These are phyloP conservation scores for Pisolithus thermaeus DNA, from an alignment of 1,284 basidiomycete genomes.

Conservation along the genomic window DNA sequence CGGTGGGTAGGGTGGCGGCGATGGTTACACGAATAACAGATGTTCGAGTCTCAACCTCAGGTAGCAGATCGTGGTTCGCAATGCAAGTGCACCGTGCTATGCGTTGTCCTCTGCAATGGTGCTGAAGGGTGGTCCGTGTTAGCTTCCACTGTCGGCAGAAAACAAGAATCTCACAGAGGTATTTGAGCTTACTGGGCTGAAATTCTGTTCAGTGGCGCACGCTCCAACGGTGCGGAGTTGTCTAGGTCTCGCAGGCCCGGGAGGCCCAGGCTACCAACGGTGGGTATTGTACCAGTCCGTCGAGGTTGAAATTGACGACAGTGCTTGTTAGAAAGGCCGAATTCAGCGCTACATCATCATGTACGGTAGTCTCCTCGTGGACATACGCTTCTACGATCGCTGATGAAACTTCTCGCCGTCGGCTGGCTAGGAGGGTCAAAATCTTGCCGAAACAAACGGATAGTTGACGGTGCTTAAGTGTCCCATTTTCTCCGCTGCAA, in stretches of 20 bases:
- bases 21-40: conserved; percentile 18
- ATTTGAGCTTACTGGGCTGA: conserved; percentile 99
- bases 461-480: conserved; percentile 12
- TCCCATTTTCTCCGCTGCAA: no score
- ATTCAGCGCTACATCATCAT: conserved; percentile 86
- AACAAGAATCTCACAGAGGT: conserved; percentile 97
- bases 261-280: conserved; percentile 94
- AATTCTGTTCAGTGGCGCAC: conserved; percentile 84
- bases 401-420: conserved; percentile 46
- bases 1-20: conserved; percentile 16
- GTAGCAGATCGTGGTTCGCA: conserved; percentile 81
- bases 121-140: not conserved
- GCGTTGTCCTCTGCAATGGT: not conserved
- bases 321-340: conserved; percentile 51
- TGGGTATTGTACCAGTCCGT: conserved; percentile 27
- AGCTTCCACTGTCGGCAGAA: conserved; percentile 97
- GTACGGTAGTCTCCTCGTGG: no score
- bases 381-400: no score
- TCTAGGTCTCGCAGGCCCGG: conserved; percentile 83
- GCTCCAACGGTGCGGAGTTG: conserved; percentile 94
- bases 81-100: conserved; percentile 54
- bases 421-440: conserved; percentile 78
- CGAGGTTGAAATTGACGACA: not conserved
- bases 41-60: conserved; percentile 44
- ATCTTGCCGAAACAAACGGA: conserved; percentile 52